Base-by-base conservation (phyloP, 495 filamentous ascomycete genomes). In the Penicillium paradoxum region DNA sequence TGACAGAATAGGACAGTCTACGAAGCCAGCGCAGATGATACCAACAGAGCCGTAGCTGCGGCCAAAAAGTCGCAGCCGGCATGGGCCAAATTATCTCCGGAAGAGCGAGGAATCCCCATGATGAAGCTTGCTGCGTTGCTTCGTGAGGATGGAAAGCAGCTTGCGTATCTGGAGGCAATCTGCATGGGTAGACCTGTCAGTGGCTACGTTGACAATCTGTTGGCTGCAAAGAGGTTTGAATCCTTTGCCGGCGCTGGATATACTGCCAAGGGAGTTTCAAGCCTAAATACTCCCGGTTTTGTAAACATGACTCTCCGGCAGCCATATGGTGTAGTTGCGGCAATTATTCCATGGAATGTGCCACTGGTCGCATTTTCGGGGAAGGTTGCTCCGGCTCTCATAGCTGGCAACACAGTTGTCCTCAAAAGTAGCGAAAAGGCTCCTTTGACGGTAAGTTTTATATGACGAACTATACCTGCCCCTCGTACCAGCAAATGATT, bases 381-480 rank as follows among this genome's bases (percentile, higher is more conserved):
- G 61, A 83, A 83, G 59, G 51, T 79, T 24, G 80, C 74, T 19
- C 76, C 80, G 2, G 79, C 79, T 0, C 60, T 85, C 19, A 76
- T 76, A 0, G 73, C 79, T 0, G 82, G 82, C 4, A 83, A 84
- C 51, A 78, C 72, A 14, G 67, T 84, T 6, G 69, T 84, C 13
- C 53, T 82, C 7, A 83, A 83, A 69, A 77, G 75, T 22, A 81
- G 76, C 30, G 80, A 84, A 56, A 72, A 78, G 55, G 78, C 79
- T 9, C 82, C 81, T 14, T 59, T 84, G 15, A 79, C 74, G 8
- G 76, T 77, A 45, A 57, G 59, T 39, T 10, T 44, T 2, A 32
- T 10, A n/a, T n/a, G n/a, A n/a, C n/a, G n/a, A n/a, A n/a, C n/a
- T n/a, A n/a, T n/a, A n/a, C n/a, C n/a, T n/a, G n/a, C n/a, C n/a